Base-by-base conservation (phyloP, 345 rosid species). In the Cardiospermum halicacabum region DNA sequence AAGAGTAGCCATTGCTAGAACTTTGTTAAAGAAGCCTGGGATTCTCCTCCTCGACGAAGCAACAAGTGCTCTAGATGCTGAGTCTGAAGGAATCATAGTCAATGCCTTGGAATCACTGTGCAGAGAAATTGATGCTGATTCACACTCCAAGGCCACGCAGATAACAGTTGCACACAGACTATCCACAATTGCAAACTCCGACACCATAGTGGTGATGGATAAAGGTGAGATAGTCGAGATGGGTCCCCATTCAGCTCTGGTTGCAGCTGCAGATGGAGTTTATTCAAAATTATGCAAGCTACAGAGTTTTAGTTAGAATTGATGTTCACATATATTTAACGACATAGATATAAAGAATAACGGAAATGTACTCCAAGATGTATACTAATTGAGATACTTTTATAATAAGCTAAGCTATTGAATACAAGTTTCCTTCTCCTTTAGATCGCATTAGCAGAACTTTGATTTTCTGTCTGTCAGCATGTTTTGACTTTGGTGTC, bases 11-110 rank as follows among this genome's bases (percentile, higher is more conserved):
- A 82, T 84, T 32, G 85, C 87, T 9, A 69, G 85, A 63, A 79
- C 87, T 40, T 69, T 86, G 5, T 68, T 86, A 24, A 86, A 84
- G 73, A 78, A 71, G 58, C 89, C 86, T 4, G 76, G 78, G 13
- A 80, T 86, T 25, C 60, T 86, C 71, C 84, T 86, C n/a, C 72
- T 87, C 28, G 92, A 92, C 64, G 96, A 92, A 80, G 95, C 96
- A 59, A 92, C 98, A 15, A 87, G 88, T 34, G 98, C 98, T 4
- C 85, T 92, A 8, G 89, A 92, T 59, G 82, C 81, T 0, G 96
- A 83, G 75, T 87, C 92, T 4, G 96, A 92, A 70, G 80, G 95
- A 53, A 70, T 71, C 54, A 68, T 82, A 9, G 76, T 74, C 34
- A 82, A 72, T 19, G 89, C 87, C 13, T 68, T 87, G 63, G 92